Evolutionary conservation across 352 stramenopile genomes (phyloP), one percentile per base, ranked within the genome.

Genomic region (Pythium apleroticum): DNA sequence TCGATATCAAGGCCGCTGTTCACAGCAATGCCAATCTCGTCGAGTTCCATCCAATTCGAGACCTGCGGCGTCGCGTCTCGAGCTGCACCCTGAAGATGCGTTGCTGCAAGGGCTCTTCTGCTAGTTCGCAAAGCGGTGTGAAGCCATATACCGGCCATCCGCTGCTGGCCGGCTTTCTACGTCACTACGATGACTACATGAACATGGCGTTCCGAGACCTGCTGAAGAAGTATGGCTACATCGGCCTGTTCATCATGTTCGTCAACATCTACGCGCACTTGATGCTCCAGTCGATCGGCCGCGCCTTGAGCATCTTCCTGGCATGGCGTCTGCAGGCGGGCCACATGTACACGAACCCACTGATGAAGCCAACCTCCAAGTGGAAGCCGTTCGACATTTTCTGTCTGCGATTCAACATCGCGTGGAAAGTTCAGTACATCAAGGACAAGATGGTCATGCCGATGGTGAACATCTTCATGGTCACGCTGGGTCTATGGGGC

Each of bases 401-500:
- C 43, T 88, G 79, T 31, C 41, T 82, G 2, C 66, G 77, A 11
- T 89, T 89, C 69, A 89, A 86, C 41, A 37, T 78, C 2, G 60
- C 69, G n/a, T 89, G 80, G 80, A 86, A 86, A 43, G 19, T 75
- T 3, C 74, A 84, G 54, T 89, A 84, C 64, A 68, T 84, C 56
- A 80, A 78, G 22, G 63, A 83, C 52, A 89, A 89, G 63, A 83
- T 89, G 50, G 17, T 82, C 35, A 68, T 84, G 74, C 77, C 78
- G 10, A 63, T 89, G 15, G 60, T 74, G 0, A 84, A 89, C 43
- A 64, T 89, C 15, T 46, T 67, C 1, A 14, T 83, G 49, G 68
- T 89, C 11, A 86, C 80, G 0, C 27, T 86, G 0, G 80, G 80
- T 4, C 48, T 80, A 0, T 89, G 80, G 80, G 75, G 73, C 0